Conservation (phyloP, 495 filamentous ascomycete genomes). For the Penicillium atrosanguineum region DNA sequence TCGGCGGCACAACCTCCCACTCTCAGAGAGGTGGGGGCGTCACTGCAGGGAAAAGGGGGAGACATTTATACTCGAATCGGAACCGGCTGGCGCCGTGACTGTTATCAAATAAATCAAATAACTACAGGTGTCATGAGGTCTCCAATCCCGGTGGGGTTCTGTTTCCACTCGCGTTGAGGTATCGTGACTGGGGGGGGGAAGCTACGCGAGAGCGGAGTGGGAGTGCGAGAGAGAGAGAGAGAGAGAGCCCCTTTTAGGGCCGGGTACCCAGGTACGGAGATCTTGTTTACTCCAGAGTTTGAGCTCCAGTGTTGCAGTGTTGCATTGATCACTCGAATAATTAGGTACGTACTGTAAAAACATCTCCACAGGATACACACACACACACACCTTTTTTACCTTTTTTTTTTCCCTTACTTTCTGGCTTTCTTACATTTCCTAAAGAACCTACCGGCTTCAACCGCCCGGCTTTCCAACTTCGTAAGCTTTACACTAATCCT, state of each 20-base stretch:
- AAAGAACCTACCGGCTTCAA: slow-evolving; percentile 39
- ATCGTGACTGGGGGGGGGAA: background rate
- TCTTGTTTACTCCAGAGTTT: too few species aligned
- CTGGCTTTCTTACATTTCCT: too few species aligned
- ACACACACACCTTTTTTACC: too few species aligned
- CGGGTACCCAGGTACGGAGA: too few species aligned
- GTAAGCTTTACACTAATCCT: slow-evolving; percentile 9
- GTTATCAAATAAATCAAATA: background rate
- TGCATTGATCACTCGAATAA: too few species aligned
- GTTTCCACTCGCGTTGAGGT: slow-evolving; percentile 22
- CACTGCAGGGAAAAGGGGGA: slow-evolving; percentile 4
- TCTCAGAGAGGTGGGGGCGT: background rate
- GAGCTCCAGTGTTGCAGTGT: too few species aligned
- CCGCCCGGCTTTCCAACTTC: slow-evolving; percentile 25
- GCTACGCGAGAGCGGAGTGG: slow-evolving; percentile 3
- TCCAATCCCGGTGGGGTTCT: slow-evolving; percentile 23
- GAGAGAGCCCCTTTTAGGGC: too few species aligned
- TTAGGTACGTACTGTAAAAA: too few species aligned
- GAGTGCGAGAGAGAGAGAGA: too few species aligned
- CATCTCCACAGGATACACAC: too few species aligned
- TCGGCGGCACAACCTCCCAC: background rate
- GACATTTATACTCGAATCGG: background rate
- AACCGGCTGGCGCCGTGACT: background rate
- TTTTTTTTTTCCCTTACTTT: too few species aligned
- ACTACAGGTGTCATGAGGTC: slow-evolving; percentile 8